Conservation (phyloP, 768 basidiomycete genomes). For the Kwoniella newhampshirensis region DNA sequence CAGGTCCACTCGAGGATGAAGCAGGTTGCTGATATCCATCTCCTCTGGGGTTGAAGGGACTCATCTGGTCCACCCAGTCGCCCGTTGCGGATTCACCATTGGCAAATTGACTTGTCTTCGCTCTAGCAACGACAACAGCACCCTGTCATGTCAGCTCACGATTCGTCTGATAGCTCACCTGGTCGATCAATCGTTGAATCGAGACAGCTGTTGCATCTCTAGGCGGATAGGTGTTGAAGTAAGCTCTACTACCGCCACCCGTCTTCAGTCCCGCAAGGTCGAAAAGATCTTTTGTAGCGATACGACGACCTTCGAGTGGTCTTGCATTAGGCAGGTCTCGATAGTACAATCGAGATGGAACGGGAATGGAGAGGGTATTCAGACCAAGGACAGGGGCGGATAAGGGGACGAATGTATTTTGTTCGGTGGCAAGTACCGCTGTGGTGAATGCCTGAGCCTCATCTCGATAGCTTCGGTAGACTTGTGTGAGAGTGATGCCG, state of each 20-base stretch:
- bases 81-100: too few relatives aligned
- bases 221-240: too few relatives aligned
- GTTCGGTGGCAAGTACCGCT: slow-evolving; percentile 17
- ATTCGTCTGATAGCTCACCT: too few relatives aligned
- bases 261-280: too few relatives aligned
- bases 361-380: slow-evolving; percentile 55
- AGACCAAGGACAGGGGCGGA: slow-evolving; percentile 22
- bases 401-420: slow-evolving; percentile 24
- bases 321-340: slow-evolving; percentile 28
- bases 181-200: too few relatives aligned
- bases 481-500: slow-evolving; percentile 26
- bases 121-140: too few relatives aligned
- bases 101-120: too few relatives aligned
- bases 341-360: slow-evolving; percentile 59
- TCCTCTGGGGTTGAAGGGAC: slow-evolving; percentile 48
- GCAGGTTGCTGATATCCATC: slow-evolving; percentile 42
- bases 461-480: slow-evolving; percentile 41
- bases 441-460: slow-evolving; percentile 39
- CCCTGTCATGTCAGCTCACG: too few relatives aligned
- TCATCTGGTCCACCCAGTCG: too few relatives aligned
- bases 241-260: too few relatives aligned
- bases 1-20: slow-evolving; percentile 39
- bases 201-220: too few relatives aligned
- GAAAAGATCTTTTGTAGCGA: too few relatives aligned
- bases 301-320: slow-evolving; percentile 58